Percentiles rank a stretch among this genome's conserved stretches.
Conservation (phyloP, 2,329 filamentous ascomycete genomes). For the Lecanosticta acicola region DNA sequence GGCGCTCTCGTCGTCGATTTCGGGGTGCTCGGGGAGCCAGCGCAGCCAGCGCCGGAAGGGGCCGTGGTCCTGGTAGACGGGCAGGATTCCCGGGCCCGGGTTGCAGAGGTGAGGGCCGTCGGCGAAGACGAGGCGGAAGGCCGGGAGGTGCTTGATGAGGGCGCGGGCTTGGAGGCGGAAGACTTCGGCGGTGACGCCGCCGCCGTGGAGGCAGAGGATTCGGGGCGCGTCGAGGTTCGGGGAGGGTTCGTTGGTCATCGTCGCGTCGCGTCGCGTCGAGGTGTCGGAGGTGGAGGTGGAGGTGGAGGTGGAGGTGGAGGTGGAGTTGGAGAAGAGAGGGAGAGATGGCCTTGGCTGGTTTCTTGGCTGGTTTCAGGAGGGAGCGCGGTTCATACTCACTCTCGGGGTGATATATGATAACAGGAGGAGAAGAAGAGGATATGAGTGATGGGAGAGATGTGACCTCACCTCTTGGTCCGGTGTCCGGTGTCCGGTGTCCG, state of each 20-base stretch:
- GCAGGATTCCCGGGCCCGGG: constrained; percentile 57
- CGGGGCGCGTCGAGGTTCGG: constrained; percentile 45
- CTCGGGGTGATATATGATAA: too few species aligned
- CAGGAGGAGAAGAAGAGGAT: not conserved
- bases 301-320: not conserved
- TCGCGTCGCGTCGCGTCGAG: not conserved
- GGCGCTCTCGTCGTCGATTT: constrained; percentile 47
- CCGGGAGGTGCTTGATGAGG: constrained; percentile 46
- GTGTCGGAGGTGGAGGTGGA: not conserved
- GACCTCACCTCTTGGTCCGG: not conserved
- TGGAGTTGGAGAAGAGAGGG: not conserved
- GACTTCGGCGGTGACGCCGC: constrained; percentile 65
- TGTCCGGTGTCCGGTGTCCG: not conserved
- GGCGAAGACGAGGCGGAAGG: constrained; percentile 67
- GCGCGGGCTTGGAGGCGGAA: constrained; percentile 64
- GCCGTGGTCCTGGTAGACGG: constrained; percentile 59
- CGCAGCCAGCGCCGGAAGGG: constrained; percentile 62
- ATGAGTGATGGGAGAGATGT: not conserved
- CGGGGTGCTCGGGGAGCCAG: constrained; percentile 55
- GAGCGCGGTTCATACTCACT: not conserved
- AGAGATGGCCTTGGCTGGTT: too few species aligned
- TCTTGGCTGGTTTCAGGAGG: not conserved
- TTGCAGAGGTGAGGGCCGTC: constrained; percentile 62
- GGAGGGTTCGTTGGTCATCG: not conserved
- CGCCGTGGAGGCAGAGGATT: constrained; percentile 76